Conservation (phyloP, 257 asterid genomes). For the Misopates orontium region DNA sequence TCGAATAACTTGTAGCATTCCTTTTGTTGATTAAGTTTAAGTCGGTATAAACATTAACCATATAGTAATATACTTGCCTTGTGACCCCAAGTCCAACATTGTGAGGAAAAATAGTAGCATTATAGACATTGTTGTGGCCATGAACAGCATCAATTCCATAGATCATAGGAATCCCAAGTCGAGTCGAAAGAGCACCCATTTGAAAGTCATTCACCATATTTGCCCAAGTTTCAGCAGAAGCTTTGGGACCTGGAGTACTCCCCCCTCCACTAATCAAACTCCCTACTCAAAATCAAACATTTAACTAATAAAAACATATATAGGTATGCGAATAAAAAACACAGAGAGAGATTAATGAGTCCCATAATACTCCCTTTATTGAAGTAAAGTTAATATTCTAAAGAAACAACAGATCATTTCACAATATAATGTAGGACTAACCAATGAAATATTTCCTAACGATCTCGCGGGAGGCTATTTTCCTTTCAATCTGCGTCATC, state of each 20-base stretch:
- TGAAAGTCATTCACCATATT: constrained; percentile 68
- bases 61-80: constrained; percentile 41
- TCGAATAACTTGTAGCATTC: no score
- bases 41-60: no score
- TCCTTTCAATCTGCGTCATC: constrained; percentile 82
- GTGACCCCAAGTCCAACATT: constrained; percentile 82
- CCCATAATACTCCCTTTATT: no score
- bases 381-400: no score
- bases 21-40: no score
- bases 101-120: constrained; percentile 73
- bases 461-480: constrained; percentile 56
- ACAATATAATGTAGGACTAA: no score
- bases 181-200: constrained; percentile 58
- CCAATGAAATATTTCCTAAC: constrained; percentile 67
- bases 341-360: background rate
- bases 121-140: constrained; percentile 72
- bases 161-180: constrained; percentile 69
- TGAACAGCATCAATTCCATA: constrained; percentile 77
- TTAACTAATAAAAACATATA: background rate
- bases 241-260: constrained; percentile 68
- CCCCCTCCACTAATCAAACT: constrained; percentile 82
- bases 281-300: constrained; percentile 43
- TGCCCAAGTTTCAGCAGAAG: constrained; percentile 60
- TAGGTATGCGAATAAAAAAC: background rate
- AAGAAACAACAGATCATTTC: no score